Conservation (phyloP, 2,329 filamentous ascomycete species). For the Dactylellina sp. region DNA sequence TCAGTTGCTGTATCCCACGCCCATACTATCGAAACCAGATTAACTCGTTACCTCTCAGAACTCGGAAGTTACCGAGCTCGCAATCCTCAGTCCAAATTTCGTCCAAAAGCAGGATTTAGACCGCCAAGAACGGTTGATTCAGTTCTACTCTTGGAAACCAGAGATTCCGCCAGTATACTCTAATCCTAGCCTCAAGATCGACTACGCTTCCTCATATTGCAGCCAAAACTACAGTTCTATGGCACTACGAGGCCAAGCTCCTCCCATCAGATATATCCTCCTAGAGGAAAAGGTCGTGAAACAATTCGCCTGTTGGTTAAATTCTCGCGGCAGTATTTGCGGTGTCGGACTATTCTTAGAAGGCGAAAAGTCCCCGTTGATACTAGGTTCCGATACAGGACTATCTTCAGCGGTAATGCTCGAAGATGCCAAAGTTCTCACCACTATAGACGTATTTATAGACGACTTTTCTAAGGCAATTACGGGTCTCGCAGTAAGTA, state of each 20-base stretch:
- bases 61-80: constrained; percentile 22
- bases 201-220: constrained; percentile 5
- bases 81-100: constrained; percentile 14
- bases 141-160: constrained; percentile 31
- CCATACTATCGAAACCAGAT: not conserved
- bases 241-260: not conserved
- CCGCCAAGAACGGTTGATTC: constrained; percentile 22
- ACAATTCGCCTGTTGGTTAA: constrained; percentile 28
- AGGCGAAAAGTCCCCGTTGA: constrained; percentile 1
- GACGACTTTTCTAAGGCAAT: not conserved
- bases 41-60: not conserved
- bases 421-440: constrained; percentile 11
- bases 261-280: constrained; percentile 10
- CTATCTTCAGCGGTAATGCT: constrained; percentile 14
- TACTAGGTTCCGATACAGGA: constrained; percentile 10
- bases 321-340: constrained; percentile 2
- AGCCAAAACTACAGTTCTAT: not conserved
- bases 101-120: constrained; percentile 4
- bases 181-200: not conserved
- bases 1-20: not conserved
- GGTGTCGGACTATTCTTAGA: constrained; percentile 20
- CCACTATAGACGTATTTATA: constrained; percentile 6
- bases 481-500: not conserved
- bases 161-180: constrained; percentile 17
- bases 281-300: constrained; percentile 1